Evolutionary conservation across 129 eudicot species (phyloP), one percentile per base, ranked within the genome.

Genomic region (Oenanthe sinensis): DNA sequence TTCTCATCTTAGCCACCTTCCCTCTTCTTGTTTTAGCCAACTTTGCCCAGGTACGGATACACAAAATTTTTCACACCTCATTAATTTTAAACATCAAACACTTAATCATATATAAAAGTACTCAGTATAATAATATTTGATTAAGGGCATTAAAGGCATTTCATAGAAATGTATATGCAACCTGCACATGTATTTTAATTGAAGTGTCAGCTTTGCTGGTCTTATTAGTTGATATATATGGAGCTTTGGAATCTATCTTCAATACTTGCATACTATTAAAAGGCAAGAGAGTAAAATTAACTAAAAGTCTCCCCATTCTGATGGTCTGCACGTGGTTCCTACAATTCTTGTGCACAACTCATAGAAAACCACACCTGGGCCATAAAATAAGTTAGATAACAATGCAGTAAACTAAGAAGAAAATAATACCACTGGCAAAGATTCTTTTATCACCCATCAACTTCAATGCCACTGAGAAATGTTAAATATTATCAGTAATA

Each of bases 11-110:
- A 0, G 97, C 83, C 82, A 94, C 98, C 44, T 94, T 91, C 89
- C 98, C 98, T 45, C 96, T 94, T 77, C 93, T 94, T 73, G 98
- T 94, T 83, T 84, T 94, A 3, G 98, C 98, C 36, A 87, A 94
- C 84, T 91, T 94, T 81, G 98, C 97, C 77, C 98, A 94, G 98
- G 98, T 94, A 83, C 44, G 50, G 40, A 74, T 80, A 43, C 77
- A 50, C 12, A 68, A 63, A 63, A 15, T 44, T 3, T n/a, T 74
- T 24, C 33, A 40, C 22, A n/a, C 3, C 36, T 46, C 19, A n/a
- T 17, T 4, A 11, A 1, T 74, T 11, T 48, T 13, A 0, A 48
- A 48, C 16, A 46, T 46, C 15, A 6, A 0, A 12, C 42, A 33
- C 43, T 4, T 43, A 42, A 43, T 52, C 76, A 8, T 10, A n/a